A percentile compares a stretch with the other conserved stretches of the same genome.
phyloP scores from a whole-genome alignment of 2,329 filamentous ascomycete genomes.

The Colletotrichum sp. region DNA sequence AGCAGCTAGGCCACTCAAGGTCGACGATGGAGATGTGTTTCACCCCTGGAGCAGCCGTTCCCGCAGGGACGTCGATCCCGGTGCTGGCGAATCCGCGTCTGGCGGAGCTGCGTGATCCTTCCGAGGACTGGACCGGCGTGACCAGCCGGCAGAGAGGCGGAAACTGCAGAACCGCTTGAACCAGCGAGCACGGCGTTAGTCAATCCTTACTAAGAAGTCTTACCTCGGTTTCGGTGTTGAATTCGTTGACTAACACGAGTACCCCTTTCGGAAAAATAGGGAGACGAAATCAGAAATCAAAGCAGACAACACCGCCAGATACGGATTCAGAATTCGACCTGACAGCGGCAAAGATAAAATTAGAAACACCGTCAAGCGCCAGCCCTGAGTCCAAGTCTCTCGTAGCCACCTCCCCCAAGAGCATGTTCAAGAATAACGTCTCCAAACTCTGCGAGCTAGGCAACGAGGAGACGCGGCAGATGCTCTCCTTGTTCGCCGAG shows the following conservation, averaged over 20 bases:
- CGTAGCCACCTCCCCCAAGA: not conserved
- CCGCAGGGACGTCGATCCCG: not conserved
- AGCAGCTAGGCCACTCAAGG: not conserved
- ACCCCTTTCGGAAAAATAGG: not conserved
- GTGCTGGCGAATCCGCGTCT: slow-evolving; percentile 1
- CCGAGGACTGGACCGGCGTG: slow-evolving; percentile 37
- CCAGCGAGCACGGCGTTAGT: slow-evolving; percentile 16
- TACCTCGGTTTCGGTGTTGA: not conserved
- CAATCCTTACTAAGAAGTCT: not conserved
- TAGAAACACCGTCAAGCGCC: not conserved
- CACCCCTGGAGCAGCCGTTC: not conserved
- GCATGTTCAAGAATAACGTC: accelerated
- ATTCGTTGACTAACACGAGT: not conserved
- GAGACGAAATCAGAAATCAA: not conserved
- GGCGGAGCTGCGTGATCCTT: not conserved
- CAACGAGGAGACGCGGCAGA: not conserved
- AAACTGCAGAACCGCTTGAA: slow-evolving; percentile 19
- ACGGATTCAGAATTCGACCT: not conserved
- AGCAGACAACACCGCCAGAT: not conserved
- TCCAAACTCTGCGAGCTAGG: not conserved
- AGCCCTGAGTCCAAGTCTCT: not conserved
- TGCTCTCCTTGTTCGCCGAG: slow-evolving; percentile 1
- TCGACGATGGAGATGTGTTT: slow-evolving; percentile 9
- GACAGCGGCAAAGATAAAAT: not conserved
- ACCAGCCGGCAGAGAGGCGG: slow-evolving; percentile 25